Percentiles rank a stretch among this genome's conserved stretches.
Evolutionary conservation across 2,329 filamentous ascomycete species (phyloP).

Genomic region (Chrysoporthe cubensis): DNA sequence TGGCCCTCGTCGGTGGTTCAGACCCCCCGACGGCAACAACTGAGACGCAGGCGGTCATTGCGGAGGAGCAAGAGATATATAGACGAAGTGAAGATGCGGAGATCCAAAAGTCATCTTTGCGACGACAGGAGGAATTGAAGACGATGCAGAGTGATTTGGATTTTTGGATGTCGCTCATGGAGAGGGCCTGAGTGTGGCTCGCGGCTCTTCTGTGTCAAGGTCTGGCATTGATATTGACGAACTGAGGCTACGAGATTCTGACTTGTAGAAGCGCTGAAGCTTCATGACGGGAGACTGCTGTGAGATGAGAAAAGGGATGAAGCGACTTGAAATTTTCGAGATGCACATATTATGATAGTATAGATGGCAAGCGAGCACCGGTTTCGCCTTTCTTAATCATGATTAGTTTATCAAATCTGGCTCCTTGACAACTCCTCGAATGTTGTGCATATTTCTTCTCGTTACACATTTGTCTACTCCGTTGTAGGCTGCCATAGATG

Average conservation of each 20-base stretch:
- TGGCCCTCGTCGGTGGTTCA: constrained; percentile 12
- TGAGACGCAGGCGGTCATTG: constrained; percentile 1
- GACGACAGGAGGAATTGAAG: constrained; percentile 28
- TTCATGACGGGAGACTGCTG: neutral
- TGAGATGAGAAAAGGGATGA: neutral
- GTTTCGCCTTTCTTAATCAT: neutral
- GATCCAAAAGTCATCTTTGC: neutral
- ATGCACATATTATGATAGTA: neutral
- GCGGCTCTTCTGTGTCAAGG: neutral
- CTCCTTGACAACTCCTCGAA: neutral
- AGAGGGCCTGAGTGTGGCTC: neutral
- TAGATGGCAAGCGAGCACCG: neutral
- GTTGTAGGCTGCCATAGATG: too few relatives aligned
- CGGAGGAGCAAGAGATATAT: constrained; percentile 4
- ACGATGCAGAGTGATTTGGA: constrained; percentile 30
- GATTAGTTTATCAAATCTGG: neutral
- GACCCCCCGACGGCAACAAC: neutral
- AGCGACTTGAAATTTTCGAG: neutral
- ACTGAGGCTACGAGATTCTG: too few relatives aligned
- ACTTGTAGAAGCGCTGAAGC: too few relatives aligned
- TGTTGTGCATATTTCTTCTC: too few relatives aligned
- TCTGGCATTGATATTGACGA: too few relatives aligned
- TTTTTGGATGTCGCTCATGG: constrained; percentile 20
- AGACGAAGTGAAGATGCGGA: neutral
- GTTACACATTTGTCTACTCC: too few relatives aligned